Base-by-base conservation (phyloP, 345 rosid species). In the Pseudoturritis turrita region DNA sequence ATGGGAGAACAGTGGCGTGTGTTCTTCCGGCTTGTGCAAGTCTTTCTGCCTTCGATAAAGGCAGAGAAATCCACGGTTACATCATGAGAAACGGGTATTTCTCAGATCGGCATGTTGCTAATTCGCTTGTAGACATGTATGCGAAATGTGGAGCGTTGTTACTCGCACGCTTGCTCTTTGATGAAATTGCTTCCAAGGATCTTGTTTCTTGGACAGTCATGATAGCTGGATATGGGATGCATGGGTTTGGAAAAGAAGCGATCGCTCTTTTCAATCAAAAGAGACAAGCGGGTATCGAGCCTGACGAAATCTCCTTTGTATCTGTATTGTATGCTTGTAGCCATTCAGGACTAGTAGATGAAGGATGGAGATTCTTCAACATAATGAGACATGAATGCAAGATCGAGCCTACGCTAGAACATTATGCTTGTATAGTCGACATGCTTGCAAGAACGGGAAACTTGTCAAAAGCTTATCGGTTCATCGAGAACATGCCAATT, bases 171-270 rank as follows among this genome's bases (percentile, higher is more conserved):
- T 35, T 75, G 46, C 85, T 89, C 62, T 89, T 87, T 65, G 88
- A 84, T 45, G 74, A 56, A 46, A 82, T 86, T 76, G 76, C 72
- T 75, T 43, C 74, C 4, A 89, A 87, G 79, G 92, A 89, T 87
- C 74, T 87, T 47, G 76, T 87, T 39, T 82, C 89, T 4, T 87
- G 91, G 96, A 89, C 96, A 6, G 84, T 86, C 74, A 87, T 89
- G 89, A 86, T 86, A 35, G 85, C 92, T 75, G 96, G 92, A 40
- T 89, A 89, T 76, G 96, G 90, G 17, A 87, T 89, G 92, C 90
- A 89, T 58, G 92, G 96, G 25, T 80, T 80, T 67, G 96, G 92
- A 0, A 77, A 72, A 26, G 86, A 89, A 80, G 92, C 96, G n/a
- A 83, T 87, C 4, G 33, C 75, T 26, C 68, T 82, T 63, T 89